phyloP scores from a whole-genome alignment of 345 rosid genomes.

The Corymbia maculata region DNA sequence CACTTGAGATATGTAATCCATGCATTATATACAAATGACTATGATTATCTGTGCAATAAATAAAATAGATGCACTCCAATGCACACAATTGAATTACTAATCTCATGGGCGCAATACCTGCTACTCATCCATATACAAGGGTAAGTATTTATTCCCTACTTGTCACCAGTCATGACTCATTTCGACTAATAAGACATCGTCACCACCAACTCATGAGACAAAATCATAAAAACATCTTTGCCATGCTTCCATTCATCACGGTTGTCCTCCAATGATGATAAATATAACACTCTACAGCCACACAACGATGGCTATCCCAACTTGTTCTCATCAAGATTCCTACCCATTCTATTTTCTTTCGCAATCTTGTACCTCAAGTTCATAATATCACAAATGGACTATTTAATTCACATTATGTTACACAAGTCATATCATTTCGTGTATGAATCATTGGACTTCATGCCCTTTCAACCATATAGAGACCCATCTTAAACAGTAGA shows the following conservation, averaged over 20 bases:
- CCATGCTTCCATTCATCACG: not conserved
- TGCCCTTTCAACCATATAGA: not conserved
- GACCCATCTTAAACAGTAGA: too few relatives aligned
- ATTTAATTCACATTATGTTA: accelerated
- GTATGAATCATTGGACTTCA: not conserved
- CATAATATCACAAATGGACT: too few relatives aligned
- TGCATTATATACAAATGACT: too few relatives aligned
- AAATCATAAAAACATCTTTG: not conserved
- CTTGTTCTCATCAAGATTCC: not conserved
- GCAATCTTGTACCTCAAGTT: too few relatives aligned
- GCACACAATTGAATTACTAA: not conserved
- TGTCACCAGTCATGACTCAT: accelerated
- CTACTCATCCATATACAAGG: not conserved
- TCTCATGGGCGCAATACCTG: not conserved
- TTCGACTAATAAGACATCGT: accelerated
- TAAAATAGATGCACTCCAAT: not conserved
- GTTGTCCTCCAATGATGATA: accelerated
- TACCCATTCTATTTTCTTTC: not conserved
- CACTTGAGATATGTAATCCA: too few relatives aligned
- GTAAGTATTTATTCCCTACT: not conserved
- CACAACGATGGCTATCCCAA: not conserved
- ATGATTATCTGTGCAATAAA: not conserved
- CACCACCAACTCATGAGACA: accelerated
- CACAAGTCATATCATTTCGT: not conserved
- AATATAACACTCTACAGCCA: not conserved